Evolutionary conservation across 768 basidiomycete species (phyloP).

Genomic region (Phaeolepiota aurea): DNA sequence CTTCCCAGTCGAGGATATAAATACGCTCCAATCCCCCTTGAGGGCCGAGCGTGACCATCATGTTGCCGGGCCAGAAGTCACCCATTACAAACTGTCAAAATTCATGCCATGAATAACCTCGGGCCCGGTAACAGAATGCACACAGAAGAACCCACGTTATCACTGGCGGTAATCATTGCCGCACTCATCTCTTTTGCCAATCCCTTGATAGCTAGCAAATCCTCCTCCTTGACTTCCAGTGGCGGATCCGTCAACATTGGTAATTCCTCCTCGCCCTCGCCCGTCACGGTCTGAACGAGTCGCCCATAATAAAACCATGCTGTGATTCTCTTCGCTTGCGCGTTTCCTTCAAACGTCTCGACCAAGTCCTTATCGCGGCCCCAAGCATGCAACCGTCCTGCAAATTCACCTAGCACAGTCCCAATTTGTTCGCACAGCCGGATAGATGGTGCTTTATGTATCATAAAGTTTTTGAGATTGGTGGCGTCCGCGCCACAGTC

Average conservation of each 20-base stretch:
- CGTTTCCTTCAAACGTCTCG: slow-evolving; percentile 28
- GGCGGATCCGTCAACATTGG: slow-evolving; percentile 32
- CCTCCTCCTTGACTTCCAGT: slow-evolving; percentile 25
- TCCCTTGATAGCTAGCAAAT: slow-evolving; percentile 19
- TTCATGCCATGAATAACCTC: not conserved
- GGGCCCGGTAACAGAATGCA: not conserved
- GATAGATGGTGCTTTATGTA: slow-evolving; percentile 20
- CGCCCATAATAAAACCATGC: slow-evolving; percentile 35
- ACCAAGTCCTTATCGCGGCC: slow-evolving; percentile 22
- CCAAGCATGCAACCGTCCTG: slow-evolving; percentile 44
- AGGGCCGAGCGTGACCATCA: slow-evolving; percentile 34
- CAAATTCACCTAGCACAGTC: slow-evolving; percentile 42
- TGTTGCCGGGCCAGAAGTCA: slow-evolving; percentile 70
- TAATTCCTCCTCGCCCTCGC: slow-evolving; percentile 12
- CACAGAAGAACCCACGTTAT: slow-evolving; percentile 16
- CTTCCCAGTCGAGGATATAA: slow-evolving; percentile 59
- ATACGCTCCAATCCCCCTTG: slow-evolving; percentile 28
- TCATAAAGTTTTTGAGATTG: slow-evolving; percentile 33
- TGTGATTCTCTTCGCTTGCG: slow-evolving; percentile 30
- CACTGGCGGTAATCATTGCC: slow-evolving; percentile 17
- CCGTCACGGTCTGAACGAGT: slow-evolving; percentile 29
- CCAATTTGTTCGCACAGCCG: slow-evolving; percentile 37
- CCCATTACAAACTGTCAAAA: slow-evolving; percentile 44
- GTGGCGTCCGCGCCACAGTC: slow-evolving; percentile 37
- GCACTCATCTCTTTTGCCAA: slow-evolving; percentile 14